Percentiles rank a stretch among this genome's conserved stretches.
Conservation (phyloP, 306 rosid genomes). For the Vigna trinervia region DNA sequence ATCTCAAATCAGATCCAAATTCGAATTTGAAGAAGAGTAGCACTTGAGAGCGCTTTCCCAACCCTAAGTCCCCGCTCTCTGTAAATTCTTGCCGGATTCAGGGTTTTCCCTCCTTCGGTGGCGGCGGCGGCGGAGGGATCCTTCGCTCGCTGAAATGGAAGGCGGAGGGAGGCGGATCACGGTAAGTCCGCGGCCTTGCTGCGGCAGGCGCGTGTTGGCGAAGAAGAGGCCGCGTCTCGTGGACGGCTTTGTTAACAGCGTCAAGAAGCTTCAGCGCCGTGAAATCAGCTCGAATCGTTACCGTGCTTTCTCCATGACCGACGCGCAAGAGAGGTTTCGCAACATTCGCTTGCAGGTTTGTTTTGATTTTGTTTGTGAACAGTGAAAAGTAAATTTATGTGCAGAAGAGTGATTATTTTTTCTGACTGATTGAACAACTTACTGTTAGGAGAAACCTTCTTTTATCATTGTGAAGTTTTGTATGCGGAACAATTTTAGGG, state of each 20-base stretch:
- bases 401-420: not conserved
- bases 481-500: not conserved
- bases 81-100: not conserved
- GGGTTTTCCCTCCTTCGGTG: not conserved
- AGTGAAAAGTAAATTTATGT: not conserved
- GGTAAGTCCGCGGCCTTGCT: slow-evolving; percentile 67
- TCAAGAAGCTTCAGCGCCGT: slow-evolving; percentile 70
- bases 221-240: slow-evolving; percentile 57
- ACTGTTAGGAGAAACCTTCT: not conserved
- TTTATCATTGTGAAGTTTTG: not conserved
- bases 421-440: not conserved
- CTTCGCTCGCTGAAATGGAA: slow-evolving; percentile 49
- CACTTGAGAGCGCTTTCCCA: not conserved
- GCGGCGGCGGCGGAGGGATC: slow-evolving; percentile 7
- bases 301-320: slow-evolving; percentile 67
- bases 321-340: slow-evolving; percentile 68
- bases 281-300: slow-evolving; percentile 70
- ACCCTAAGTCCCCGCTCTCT: not conserved
- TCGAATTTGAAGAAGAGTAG: not conserved
- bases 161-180: slow-evolving; percentile 62
- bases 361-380: not conserved
- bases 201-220: slow-evolving; percentile 61
- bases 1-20: slow-evolving; percentile 32
- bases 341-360: slow-evolving; percentile 65
- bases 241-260: slow-evolving; percentile 66